A percentile compares a stretch with the other conserved stretches of the same genome.
Conservation (phyloP, 139 green algal genomes). For the Chlorella sorokiniana region DNA sequence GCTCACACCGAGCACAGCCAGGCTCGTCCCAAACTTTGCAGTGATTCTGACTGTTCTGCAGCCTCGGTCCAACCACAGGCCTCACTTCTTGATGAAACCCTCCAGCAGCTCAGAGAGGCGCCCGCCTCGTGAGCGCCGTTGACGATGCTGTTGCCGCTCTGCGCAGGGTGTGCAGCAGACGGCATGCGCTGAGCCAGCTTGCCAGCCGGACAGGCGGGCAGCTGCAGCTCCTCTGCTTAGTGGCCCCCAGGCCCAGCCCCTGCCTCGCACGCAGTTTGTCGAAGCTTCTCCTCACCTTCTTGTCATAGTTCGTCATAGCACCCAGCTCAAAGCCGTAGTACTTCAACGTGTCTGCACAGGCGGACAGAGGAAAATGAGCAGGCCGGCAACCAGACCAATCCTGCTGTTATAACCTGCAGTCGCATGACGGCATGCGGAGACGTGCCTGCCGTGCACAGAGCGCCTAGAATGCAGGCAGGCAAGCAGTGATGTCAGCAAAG, state of each 20-base stretch:
- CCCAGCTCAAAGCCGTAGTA: conserved; percentile 97
- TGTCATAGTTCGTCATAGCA: conserved; percentile 96
- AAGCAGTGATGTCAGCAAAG: background rate
- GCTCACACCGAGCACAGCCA: no score
- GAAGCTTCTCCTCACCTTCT: no score
- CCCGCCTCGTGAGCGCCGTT: conserved; percentile 87
- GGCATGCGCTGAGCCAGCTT: background rate
- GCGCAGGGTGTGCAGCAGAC: background rate
- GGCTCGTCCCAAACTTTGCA: background rate
- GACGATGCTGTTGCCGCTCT: conserved; percentile 88
- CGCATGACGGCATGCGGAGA: background rate
- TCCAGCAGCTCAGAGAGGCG: conserved; percentile 91
- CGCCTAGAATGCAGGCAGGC: background rate
- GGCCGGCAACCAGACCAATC: background rate
- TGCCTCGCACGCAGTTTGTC: no score
- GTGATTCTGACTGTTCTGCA: background rate
- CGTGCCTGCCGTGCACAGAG: background rate
- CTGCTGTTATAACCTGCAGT: background rate
- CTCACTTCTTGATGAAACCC: conserved; percentile 95
- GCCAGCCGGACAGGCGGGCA: background rate
- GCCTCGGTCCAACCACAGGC: background rate
- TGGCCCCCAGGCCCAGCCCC: no score
- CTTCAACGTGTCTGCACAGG: conserved; percentile 89
- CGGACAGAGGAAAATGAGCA: background rate
- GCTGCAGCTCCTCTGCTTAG: no score